Base-by-base conservation (phyloP, 1,284 basidiomycete species). In the Austroboletus novae-zelandiae region DNA sequence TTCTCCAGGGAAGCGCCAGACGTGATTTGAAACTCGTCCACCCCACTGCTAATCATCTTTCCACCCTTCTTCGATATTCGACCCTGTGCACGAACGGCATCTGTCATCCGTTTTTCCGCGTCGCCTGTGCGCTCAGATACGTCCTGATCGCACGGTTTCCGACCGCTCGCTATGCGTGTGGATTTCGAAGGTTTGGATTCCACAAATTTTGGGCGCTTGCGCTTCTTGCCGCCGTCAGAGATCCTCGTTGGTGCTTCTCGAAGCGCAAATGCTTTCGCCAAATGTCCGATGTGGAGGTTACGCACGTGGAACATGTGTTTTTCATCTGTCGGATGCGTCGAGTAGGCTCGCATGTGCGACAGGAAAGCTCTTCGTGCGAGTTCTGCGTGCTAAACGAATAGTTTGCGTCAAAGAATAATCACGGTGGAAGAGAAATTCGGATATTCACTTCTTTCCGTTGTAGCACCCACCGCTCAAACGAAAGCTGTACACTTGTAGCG, bases 261-360 rank as follows among this genome's bases (percentile, higher is more conserved):
- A 46, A 99, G 77, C 0, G 93, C 94, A 65, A 99, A 99, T 0
- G 94, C 84, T 71, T 99, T 99, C 35, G 97, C 96, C 20, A 99
- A 72, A 74, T 99, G 97, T 1, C 97, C 97, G 37, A 98, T 80
- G 66, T 99, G 97, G 9, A 99, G 77, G 59, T 94, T 83, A 31
- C 91, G 88, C 49, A 98, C 85, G 69, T 98, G 94, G 76, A 99
- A 99, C 52, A 97, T 91, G 55, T 91, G 84, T 62, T 98, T 98
- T 69, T 99, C 97, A 54, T 88, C 86, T 5, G 90, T 81, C 0
- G 96, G 95, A 72, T 99, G 97, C 0, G 97, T 99, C 9, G 97
- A 91, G 70, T 99, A 99, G 0, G 97, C 97, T 50, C 97, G 82
- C 71, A 98, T 86, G 67, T 96, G 94, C 0, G 96, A 97, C 23